These are phyloP conservation scores for Botrytis pseudocinerea DNA, from an alignment of 2,329 filamentous ascomycete genomes.

Conservation along the genomic window DNA sequence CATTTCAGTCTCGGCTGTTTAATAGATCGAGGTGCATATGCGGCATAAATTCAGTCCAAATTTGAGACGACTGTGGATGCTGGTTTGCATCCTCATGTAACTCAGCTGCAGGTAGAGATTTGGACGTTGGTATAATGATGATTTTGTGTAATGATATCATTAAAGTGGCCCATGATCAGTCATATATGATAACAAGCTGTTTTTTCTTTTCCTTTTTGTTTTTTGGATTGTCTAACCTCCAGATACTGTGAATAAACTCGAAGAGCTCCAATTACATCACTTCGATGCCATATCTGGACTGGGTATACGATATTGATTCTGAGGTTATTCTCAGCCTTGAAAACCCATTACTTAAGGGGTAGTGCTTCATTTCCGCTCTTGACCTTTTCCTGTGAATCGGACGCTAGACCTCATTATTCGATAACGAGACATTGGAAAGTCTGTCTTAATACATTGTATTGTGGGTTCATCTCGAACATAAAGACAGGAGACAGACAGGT, in stretches of 20 bases:
- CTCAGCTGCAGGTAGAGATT: background rate
- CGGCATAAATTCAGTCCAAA: background rate
- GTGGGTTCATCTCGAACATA: background rate
- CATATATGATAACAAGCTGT: background rate
- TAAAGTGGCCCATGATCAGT: background rate
- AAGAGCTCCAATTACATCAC: background rate
- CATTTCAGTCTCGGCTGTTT: background rate
- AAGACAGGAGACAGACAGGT: background rate
- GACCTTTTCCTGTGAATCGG: background rate
- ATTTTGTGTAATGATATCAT: background rate
- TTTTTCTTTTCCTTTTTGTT: background rate
- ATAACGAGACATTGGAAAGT: background rate
- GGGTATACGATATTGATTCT: too few species aligned
- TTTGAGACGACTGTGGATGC: background rate
- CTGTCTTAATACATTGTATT: background rate
- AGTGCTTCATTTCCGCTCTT: background rate
- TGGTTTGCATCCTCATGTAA: background rate
- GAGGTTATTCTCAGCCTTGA: background rate
- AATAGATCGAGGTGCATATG: background rate
- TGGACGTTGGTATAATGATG: background rate
- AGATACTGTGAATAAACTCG: background rate
- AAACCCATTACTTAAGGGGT: background rate
- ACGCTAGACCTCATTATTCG: background rate
- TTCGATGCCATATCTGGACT: background rate
- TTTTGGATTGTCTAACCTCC: background rate